A percentile compares a stretch with the other conserved stretches of the same genome.
Conservation (phyloP, 495 filamentous ascomycete species). For the Penicillium dipodomyicola region DNA sequence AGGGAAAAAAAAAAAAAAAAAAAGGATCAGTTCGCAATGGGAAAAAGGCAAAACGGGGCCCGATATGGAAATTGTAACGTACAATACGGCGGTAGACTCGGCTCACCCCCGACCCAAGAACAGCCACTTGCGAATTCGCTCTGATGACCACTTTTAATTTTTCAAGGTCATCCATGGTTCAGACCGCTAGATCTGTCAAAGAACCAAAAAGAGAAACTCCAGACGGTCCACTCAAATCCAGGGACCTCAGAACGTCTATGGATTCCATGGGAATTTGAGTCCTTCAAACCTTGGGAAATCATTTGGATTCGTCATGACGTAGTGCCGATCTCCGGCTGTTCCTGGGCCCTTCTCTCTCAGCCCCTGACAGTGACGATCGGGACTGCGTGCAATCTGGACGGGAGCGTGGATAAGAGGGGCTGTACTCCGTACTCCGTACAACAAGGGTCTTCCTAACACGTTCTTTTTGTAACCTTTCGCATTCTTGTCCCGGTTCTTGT, state of each 20-base stretch:
- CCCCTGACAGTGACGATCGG: constrained; percentile 29
- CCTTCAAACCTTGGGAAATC: neutral
- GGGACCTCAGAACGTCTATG: neutral
- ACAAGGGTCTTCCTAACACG: neutral
- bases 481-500: neutral
- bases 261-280: neutral
- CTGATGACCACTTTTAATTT: neutral
- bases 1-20: neutral
- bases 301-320: constrained; percentile 3
- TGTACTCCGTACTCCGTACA: neutral
- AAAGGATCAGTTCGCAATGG: neutral
- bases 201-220: neutral
- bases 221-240: constrained; percentile 1
- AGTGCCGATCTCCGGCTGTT: constrained; percentile 5
- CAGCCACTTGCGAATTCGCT: constrained; percentile 1
- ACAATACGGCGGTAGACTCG: constrained; percentile 7
- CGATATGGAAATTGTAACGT: neutral
- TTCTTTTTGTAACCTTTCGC: neutral
- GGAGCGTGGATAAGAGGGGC: neutral
- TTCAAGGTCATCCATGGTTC: neutral
- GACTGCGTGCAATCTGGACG: constrained; percentile 8
- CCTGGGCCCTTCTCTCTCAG: constrained; percentile 9
- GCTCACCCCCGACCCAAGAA: constrained; percentile 7
- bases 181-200: constrained; percentile 3
- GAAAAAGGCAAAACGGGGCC: constrained; percentile 5